phyloP scores from a whole-genome alignment of 2,329 filamentous ascomycete genomes.

The Fusarium sp. region DNA sequence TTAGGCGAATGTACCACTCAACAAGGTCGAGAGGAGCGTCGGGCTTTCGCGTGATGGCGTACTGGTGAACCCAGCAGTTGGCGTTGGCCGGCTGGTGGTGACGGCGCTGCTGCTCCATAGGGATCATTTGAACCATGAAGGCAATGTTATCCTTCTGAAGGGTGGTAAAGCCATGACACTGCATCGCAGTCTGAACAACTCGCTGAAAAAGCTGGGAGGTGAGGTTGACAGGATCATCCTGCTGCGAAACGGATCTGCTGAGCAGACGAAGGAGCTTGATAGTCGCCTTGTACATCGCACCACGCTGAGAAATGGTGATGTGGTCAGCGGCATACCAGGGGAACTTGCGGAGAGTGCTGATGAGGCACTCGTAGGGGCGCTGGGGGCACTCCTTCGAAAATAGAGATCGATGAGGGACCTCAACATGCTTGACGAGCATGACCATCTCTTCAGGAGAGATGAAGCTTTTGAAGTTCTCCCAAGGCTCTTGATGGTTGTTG shows the following conservation, averaged over 20 bases:
- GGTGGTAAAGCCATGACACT: slow-evolving; percentile 69
- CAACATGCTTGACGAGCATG: slow-evolving; percentile 71
- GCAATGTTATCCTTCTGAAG: slow-evolving; percentile 70
- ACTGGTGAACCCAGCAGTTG: slow-evolving; percentile 61
- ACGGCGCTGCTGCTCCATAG: slow-evolving; percentile 47
- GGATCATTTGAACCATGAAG: slow-evolving; percentile 50
- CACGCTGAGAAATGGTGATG: slow-evolving; percentile 68
- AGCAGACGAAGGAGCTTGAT: slow-evolving; percentile 60
- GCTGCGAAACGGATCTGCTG: slow-evolving; percentile 51
- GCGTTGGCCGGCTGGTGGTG: slow-evolving; percentile 61
- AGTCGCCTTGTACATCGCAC: slow-evolving; percentile 62
- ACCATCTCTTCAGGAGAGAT: slow-evolving; percentile 70
- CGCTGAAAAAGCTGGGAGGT: slow-evolving; percentile 64
- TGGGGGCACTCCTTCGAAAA: slow-evolving; percentile 70
- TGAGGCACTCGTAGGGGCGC: slow-evolving; percentile 72
- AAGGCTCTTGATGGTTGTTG: slow-evolving; percentile 51
- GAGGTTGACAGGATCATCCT: slow-evolving; percentile 55
- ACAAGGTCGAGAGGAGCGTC: slow-evolving; percentile 61
- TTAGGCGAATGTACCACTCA: slow-evolving; percentile 66
- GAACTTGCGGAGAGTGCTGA: slow-evolving; percentile 70
- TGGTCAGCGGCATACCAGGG: slow-evolving; percentile 68
- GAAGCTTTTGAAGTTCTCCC: slow-evolving; percentile 68
- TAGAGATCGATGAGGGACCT: slow-evolving; percentile 68
- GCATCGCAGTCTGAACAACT: slow-evolving; percentile 61
- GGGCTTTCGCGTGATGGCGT: slow-evolving; percentile 61